Evolutionary conservation across 495 filamentous ascomycete genomes (phyloP).

Genomic region (Pseudomonodictys pantanalensis): DNA sequence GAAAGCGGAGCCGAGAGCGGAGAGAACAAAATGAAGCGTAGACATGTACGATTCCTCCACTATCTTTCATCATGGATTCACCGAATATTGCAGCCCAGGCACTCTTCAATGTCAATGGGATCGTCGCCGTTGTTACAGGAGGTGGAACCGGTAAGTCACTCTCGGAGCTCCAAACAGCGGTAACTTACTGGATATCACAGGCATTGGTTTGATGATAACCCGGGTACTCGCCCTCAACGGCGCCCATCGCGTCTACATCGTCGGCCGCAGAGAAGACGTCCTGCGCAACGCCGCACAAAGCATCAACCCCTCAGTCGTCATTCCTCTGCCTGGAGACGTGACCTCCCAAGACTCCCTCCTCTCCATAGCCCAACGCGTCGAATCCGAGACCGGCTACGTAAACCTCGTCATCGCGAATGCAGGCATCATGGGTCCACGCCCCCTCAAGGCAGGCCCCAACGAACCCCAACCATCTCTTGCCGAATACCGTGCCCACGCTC

Average conservation of each 20-base stretch:
- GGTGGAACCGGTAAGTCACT: conserved; percentile 53
- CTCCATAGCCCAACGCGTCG: conserved; percentile 51
- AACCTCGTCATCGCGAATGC: conserved; percentile 68
- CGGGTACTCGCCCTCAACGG: conserved; percentile 62
- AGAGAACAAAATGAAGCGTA: no score
- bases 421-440: conserved; percentile 57
- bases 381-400: conserved; percentile 55
- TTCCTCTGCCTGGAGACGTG: conserved; percentile 64
- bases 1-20: no score
- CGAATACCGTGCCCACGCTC: conserved; percentile 53
- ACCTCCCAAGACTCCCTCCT: conserved; percentile 61
- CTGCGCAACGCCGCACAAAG: conserved; percentile 47
- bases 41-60: no score
- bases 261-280: conserved; percentile 57
- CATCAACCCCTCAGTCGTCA: conserved; percentile 41
- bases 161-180: background rate
- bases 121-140: conserved; percentile 62
- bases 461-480: conserved; percentile 46
- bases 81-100: conserved; percentile 4
- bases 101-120: conserved; percentile 58
- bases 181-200: conserved; percentile 37
- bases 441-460: conserved; percentile 33
- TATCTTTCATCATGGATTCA: background rate
- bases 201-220: conserved; percentile 65
- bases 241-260: conserved; percentile 65